Evolutionary conservation across 148 eudicot species (phyloP).

Genomic region (Limonium bicolor): DNA sequence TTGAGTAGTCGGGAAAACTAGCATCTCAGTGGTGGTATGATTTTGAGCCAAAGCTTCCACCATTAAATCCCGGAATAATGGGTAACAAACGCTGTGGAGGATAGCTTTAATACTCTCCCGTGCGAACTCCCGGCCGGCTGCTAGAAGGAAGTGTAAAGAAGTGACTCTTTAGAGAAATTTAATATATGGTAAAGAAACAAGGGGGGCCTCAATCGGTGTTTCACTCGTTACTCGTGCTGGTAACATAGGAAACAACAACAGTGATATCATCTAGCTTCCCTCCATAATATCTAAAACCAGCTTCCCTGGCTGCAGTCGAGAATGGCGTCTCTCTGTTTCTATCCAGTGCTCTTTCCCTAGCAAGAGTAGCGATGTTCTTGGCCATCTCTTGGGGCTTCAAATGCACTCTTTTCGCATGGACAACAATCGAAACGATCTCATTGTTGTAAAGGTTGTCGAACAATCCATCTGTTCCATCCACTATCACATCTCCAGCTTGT

Average conservation of each 20-base stretch:
- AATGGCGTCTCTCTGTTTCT: constrained; percentile 19
- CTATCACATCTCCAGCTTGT: constrained; percentile 55
- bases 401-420: constrained; percentile 26
- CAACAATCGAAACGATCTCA: constrained; percentile 47
- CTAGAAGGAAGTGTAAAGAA: too few species aligned
- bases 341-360: constrained; percentile 19
- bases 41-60: too few species aligned
- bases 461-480: constrained; percentile 86
- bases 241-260: constrained; percentile 18
- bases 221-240: too few species aligned
- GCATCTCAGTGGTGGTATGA: too few species aligned
- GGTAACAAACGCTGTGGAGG: too few species aligned
- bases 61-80: too few species aligned
- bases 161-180: too few species aligned
- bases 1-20: too few species aligned
- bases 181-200: too few species aligned
- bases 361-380: constrained; percentile 29
- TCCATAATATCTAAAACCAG: constrained; percentile 20
- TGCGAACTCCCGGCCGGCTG: too few species aligned
- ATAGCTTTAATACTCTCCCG: too few species aligned
- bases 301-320: constrained; percentile 19
- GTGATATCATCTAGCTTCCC: constrained; percentile 21
- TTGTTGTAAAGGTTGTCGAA: constrained; percentile 64
- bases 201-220: too few species aligned
- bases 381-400: constrained; percentile 43